A percentile compares a stretch with the other conserved stretches of the same genome.
Conservation (phyloP, 805 yeast species). For the Nakazawaea ambrosiae region DNA sequence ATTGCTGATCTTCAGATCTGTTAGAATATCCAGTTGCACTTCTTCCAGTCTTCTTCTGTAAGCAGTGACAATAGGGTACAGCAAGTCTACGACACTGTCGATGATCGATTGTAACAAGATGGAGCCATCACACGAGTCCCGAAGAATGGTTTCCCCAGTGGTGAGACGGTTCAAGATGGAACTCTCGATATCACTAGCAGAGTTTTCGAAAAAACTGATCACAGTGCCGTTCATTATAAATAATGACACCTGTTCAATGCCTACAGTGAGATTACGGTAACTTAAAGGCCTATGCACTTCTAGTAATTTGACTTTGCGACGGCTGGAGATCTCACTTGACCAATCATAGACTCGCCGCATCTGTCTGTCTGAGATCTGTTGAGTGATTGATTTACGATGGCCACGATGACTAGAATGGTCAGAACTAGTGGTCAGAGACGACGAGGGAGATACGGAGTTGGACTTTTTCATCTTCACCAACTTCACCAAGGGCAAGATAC, state of each 20-base stretch:
- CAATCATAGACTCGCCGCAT: constrained; percentile 28
- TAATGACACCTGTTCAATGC: constrained; percentile 49
- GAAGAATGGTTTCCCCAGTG: constrained; percentile 36
- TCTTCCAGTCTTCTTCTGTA: constrained; percentile 41
- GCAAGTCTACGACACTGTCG: constrained; percentile 47
- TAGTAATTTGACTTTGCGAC: constrained; percentile 21
- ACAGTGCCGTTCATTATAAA: constrained; percentile 40
- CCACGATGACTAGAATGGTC: not conserved
- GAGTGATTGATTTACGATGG: constrained; percentile 14
- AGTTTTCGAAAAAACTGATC: constrained; percentile 50
- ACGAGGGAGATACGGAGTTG: constrained; percentile 2
- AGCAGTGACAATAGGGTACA: constrained; percentile 46
- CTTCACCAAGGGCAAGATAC: constrained; percentile 46
- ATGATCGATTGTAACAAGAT: constrained; percentile 46
- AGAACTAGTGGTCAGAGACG: constrained; percentile 2
- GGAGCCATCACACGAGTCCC: constrained; percentile 46
- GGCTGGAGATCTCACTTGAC: constrained; percentile 11
- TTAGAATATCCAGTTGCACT: constrained; percentile 43
- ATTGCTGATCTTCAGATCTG: constrained; percentile 41
- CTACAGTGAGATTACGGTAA: constrained; percentile 35
- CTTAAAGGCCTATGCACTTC: constrained; percentile 39
- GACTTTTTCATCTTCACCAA: constrained; percentile 25
- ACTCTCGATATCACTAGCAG: constrained; percentile 43
- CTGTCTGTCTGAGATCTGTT: constrained; percentile 18
- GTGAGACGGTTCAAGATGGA: constrained; percentile 44